These are phyloP conservation scores for Plantago ovata DNA, from an alignment of 257 asterid genomes.

Conservation along the genomic window DNA sequence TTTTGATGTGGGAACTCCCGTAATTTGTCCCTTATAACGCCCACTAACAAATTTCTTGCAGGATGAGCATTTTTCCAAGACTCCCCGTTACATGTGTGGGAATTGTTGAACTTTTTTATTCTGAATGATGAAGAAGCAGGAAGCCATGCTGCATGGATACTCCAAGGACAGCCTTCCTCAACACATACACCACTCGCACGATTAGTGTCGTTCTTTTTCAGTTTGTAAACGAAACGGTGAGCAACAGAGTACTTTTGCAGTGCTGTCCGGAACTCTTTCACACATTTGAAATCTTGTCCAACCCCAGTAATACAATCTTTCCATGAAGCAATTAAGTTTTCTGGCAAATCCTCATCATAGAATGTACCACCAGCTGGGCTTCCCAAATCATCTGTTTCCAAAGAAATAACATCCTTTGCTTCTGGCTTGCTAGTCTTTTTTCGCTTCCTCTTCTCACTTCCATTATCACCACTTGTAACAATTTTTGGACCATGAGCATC, in stretches of 20 bases:
- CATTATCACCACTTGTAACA: slow-evolving; percentile 43
- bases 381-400: slow-evolving; percentile 30
- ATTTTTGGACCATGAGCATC: slow-evolving; percentile 53
- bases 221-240: slow-evolving; percentile 68
- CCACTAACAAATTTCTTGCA: slow-evolving; percentile 72
- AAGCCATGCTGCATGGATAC: slow-evolving; percentile 81
- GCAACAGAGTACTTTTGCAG: slow-evolving; percentile 84
- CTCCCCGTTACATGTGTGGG: slow-evolving; percentile 74
- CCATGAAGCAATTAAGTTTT: slow-evolving; percentile 71
- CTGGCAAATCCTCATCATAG: slow-evolving; percentile 64
- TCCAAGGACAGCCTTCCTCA: slow-evolving; percentile 83
- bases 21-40: slow-evolving; percentile 69
- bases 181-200: slow-evolving; percentile 83
- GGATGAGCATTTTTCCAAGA: slow-evolving; percentile 85
- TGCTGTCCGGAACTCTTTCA: slow-evolving; percentile 77
- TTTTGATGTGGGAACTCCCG: slow-evolving; percentile 79
- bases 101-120: slow-evolving; percentile 62
- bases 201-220: slow-evolving; percentile 65
- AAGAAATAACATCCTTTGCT: slow-evolving; percentile 27
- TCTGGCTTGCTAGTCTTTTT: slow-evolving; percentile 29
- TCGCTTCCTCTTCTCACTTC: slow-evolving; percentile 30
- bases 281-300: slow-evolving; percentile 76
- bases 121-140: slow-evolving; percentile 56
- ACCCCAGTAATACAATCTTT: slow-evolving; percentile 72
- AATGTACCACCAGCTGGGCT: slow-evolving; percentile 24